These are phyloP conservation scores for Citrus unshiu DNA, from an alignment of 345 rosid species.

Conservation along the genomic window DNA sequence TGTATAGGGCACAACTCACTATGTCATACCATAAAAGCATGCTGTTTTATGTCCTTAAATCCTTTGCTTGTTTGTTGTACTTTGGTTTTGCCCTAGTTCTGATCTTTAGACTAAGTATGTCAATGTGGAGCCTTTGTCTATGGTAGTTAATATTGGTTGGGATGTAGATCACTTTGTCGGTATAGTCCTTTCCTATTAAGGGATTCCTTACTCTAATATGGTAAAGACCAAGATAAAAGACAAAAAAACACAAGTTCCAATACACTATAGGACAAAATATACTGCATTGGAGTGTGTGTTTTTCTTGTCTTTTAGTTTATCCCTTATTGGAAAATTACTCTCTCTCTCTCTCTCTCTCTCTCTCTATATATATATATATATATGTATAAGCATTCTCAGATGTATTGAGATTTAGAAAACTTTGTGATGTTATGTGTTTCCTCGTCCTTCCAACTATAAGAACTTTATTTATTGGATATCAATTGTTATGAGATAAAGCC, in stretches of 20 bases:
- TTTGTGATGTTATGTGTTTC: neutral
- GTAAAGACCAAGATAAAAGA: no score
- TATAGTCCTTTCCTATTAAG: no score
- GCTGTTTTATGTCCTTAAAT: neutral
- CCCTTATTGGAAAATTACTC: no score
- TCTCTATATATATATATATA: no score
- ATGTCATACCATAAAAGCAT: neutral
- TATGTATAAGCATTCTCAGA: neutral
- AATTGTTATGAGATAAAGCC: neutral
- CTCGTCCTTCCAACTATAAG: neutral
- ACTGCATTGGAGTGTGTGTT: no score
- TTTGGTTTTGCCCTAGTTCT: neutral
- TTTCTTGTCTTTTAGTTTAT: no score
- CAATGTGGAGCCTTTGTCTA: neutral
- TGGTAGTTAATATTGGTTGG: neutral
- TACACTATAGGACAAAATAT: no score
- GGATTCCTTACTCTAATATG: no score
- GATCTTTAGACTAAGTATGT: neutral
- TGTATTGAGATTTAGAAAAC: neutral
- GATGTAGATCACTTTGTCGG: neutral
- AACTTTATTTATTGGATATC: neutral
- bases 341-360: no score
- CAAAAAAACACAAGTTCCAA: no score
- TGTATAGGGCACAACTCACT: neutral
- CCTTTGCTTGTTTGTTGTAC: neutral